Percentiles rank a stretch among this genome's conserved stretches.
phyloP scores from a whole-genome alignment of 306 rosid genomes.

The Hippophae tibetana region DNA sequence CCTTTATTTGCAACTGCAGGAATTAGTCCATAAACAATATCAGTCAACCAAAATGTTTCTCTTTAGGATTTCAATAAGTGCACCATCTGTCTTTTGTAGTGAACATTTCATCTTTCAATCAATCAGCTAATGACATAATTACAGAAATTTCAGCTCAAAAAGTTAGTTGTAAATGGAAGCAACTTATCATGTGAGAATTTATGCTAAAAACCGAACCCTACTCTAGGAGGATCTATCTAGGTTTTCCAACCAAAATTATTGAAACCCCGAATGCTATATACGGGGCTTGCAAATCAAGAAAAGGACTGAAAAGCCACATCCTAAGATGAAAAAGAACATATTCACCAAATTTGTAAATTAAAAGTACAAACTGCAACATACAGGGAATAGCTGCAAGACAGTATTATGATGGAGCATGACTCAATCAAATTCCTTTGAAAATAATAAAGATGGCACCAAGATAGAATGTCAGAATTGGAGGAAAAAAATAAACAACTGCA shows the following conservation, averaged over 20 bases:
- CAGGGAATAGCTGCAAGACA: too few relatives aligned
- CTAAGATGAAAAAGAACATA: too few relatives aligned
- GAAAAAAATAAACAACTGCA: background rate
- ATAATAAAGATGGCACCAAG: conserved; percentile 5
- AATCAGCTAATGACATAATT: background rate
- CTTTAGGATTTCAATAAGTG: background rate
- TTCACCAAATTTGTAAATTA: too few relatives aligned
- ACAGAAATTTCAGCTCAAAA: background rate
- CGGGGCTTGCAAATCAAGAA: too few relatives aligned
- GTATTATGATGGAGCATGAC: conserved; percentile 1
- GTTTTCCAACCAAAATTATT: too few relatives aligned
- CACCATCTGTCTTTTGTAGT: background rate
- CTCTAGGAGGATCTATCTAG: too few relatives aligned
- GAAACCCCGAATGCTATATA: too few relatives aligned
- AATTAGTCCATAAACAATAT: conserved; percentile 12
- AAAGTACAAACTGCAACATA: too few relatives aligned
- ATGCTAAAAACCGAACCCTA: too few relatives aligned
- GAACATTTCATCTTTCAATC: background rate
- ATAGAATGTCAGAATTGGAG: conserved; percentile 5
- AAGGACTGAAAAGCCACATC: too few relatives aligned
- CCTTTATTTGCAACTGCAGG: conserved; percentile 61
- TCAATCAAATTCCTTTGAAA: background rate
- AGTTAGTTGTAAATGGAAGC: background rate
- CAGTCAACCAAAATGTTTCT: background rate
- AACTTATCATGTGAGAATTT: too few relatives aligned